Evolutionary conservation across 179 eudicot species (phyloP).

Genomic region (Dionaea muscipula): DNA sequence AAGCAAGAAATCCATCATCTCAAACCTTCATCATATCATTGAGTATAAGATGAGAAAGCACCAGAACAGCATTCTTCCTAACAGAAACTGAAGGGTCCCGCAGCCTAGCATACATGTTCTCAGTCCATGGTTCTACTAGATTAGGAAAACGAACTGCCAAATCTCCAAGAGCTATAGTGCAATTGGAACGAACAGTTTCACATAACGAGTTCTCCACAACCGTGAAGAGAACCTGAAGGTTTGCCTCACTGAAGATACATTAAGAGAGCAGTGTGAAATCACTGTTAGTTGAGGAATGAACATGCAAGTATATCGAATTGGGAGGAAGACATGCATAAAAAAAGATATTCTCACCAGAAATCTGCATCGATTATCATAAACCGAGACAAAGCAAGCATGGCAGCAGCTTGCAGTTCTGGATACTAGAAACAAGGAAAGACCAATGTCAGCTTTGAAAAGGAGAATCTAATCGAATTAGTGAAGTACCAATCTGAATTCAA

Average conservation of each 20-base stretch:
- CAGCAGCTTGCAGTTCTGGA: conserved; percentile 86
- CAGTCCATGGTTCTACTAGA: conserved; percentile 95
- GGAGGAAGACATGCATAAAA: not conserved
- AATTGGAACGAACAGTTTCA: conserved; percentile 88
- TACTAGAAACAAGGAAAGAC: conserved; percentile 35
- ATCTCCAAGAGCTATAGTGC: conserved; percentile 94
- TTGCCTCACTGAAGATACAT: conserved; percentile 51
- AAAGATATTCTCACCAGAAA: conserved; percentile 51
- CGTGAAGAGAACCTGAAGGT: conserved; percentile 92
- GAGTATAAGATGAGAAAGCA: conserved; percentile 91
- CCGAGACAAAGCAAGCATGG: conserved; percentile 92
- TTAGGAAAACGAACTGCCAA: conserved; percentile 93
- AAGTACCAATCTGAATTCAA: not conserved
- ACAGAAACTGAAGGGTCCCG: conserved; percentile 72
- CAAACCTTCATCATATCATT: conserved; percentile 99
- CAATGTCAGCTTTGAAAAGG: conserved; percentile 11
- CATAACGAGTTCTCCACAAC: conserved; percentile 86
- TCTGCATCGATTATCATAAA: conserved; percentile 88
- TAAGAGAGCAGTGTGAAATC: conserved; percentile 1
- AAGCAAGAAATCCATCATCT: not conserved
- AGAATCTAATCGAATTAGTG: not conserved
- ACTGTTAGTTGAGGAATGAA: not conserved
- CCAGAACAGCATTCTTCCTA: conserved; percentile 90
- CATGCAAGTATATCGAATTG: not conserved
- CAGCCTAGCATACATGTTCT: conserved; percentile 80